A percentile compares a stretch with the other conserved stretches of the same genome.
phyloP scores from a whole-genome alignment of 306 rosid species.

The Acacia acuminata region DNA sequence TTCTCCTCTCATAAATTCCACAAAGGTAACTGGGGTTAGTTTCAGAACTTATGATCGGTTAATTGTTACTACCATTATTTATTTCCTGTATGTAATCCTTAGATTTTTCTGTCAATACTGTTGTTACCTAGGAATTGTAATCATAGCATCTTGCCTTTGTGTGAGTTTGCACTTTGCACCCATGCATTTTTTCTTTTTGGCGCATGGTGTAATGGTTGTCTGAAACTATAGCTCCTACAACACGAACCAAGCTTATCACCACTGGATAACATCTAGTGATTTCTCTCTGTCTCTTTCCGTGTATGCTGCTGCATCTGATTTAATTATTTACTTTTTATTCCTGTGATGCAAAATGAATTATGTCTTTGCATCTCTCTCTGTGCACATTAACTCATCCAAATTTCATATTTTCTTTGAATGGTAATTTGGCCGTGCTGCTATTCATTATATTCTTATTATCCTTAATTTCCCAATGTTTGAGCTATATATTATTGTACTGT shows the following conservation, averaged over 20 bases:
- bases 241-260: background rate
- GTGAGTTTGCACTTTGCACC: background rate
- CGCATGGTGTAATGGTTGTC: background rate
- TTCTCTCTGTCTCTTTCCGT: background rate
- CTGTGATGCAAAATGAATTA: background rate
- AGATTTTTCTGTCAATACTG: background rate
- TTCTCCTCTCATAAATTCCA: no score
- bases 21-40: conserved; percentile 21
- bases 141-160: background rate
- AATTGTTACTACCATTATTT: conserved; percentile 3
- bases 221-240: background rate
- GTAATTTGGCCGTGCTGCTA: background rate
- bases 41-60: conserved; percentile 17
- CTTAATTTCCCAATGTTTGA: conserved; percentile 26
- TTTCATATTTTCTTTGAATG: background rate
- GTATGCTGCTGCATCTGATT: background rate
- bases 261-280: background rate
- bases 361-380: background rate
- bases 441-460: conserved; percentile 8
- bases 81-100: conserved; percentile 16
- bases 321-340: background rate
- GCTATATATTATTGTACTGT: conserved; percentile 38
- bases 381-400: background rate
- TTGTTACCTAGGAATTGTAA: background rate
- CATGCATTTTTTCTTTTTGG: background rate